Evolutionary conservation across 2,329 filamentous ascomycete genomes (phyloP), one percentile per base, ranked within the genome.

Genomic region (Penicillium sp.): DNA sequence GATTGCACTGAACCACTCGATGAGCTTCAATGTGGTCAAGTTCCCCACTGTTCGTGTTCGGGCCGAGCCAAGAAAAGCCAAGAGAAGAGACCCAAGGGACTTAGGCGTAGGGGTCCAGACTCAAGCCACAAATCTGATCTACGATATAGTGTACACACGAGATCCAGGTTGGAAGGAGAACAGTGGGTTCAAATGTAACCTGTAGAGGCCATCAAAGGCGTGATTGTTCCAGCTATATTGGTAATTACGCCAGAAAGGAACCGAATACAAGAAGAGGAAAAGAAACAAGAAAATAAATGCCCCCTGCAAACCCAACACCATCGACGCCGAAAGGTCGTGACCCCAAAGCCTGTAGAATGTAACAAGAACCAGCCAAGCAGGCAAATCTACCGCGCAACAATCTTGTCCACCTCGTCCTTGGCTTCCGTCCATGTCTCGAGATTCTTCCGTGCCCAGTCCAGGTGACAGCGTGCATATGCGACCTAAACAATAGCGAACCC

Each of bases 401-500:
- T 97, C 84, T 96, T 96, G 67, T 90, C 87, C 62, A 97, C 91
- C 76, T 97, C 93, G 3, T 87, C 87, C 70, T 89, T 90, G 1
- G 93, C 93, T 75, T 97, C 93, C 72, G 94, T 91, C 93, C 93
- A 97, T 7, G 92, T 92, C 71, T 94, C 92, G 74, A 93, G 88
- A 77, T 91, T 93, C 77, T 94, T 93, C 78, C 89, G 91, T 3
- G 93, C 94, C 93, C 93, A 97, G 76, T 97, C 92, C 63, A 97
- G 88, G 75, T 97, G 93, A 76, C 91, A 94, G 77, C 91, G 91
- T 13, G 93, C 93, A 78, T 97, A 97, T 35, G 92, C 91, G 72
- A 97, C 87, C 93, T 97, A 70, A 30, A 57, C 12, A 17, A 33
- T 2, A 35, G 49, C 17, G 17, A 37, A 55, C 13, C 58, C 57